Evolutionary conservation across 2,329 filamentous ascomycete genomes (phyloP).

Genomic region (Coniochaeta prunicola): DNA sequence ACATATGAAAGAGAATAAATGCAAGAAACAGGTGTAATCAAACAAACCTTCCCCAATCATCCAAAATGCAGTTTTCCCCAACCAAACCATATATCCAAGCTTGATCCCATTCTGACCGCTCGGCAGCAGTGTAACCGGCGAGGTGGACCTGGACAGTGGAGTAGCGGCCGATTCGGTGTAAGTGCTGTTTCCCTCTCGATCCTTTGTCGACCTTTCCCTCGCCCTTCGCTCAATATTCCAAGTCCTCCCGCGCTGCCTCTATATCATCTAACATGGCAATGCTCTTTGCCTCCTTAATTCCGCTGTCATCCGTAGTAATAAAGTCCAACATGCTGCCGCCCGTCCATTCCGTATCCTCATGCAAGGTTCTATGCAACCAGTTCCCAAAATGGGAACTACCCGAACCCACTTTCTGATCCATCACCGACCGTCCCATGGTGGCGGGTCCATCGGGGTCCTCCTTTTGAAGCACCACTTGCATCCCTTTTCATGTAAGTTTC

Average conservation of each 20-base stretch:
- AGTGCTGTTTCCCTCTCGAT: not conserved
- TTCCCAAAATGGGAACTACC: not conserved
- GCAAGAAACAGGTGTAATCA: not conserved
- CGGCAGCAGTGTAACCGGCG: not conserved
- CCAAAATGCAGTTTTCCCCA: not conserved
- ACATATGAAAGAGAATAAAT: not conserved
- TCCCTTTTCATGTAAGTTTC: not conserved
- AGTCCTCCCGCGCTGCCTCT: not conserved
- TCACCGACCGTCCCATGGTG: not conserved
- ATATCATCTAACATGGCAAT: not conserved
- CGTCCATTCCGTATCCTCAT: not conserved
- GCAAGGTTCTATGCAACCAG: not conserved
- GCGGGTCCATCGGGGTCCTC: not conserved
- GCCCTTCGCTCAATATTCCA: not conserved
- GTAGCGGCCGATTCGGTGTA: not conserved
- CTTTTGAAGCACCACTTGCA: not conserved
- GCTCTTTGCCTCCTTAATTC: not conserved
- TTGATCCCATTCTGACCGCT: not conserved
- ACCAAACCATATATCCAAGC: not conserved
- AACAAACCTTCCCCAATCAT: not conserved
- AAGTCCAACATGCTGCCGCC: not conserved
- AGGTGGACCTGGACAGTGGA: not conserved
- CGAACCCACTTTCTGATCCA: not conserved
- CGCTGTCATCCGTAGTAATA: not conserved
- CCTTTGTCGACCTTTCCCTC: not conserved